Base-by-base conservation (phyloP, 1,284 basidiomycete species). In the Wolfiporia cocos region DNA sequence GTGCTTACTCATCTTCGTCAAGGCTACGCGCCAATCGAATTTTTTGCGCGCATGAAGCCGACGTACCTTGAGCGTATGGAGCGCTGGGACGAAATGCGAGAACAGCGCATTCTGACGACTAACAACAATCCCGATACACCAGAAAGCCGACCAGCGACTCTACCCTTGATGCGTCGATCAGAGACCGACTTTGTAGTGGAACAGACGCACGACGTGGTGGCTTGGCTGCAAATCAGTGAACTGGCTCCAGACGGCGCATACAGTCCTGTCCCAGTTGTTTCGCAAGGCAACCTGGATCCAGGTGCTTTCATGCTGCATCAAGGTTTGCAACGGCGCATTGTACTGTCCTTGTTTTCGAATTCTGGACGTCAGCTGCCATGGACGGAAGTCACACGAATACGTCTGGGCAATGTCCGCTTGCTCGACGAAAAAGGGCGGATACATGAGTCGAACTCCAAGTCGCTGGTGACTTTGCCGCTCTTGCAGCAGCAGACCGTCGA, bases 111-210 rank as follows among this genome's bases (percentile, higher is more conserved):
- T 30, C 47, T 43, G 15, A 51, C 37, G 37, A 61, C 18, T 23
- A 43, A 41, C 19, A 44, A 46, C 18, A 43, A 49, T 9, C 35
- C 51, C 3, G 43, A 43, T 19, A 50, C 58, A 0, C 52, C 60
- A 2, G 56, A 61, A 19, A 50, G 52, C 31, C 49, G 44, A 28
- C 54, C 60, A 3, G 62, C 70, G n/a, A 66, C 62, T 36, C 54
- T 75, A 19, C 81, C 81, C 15, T 70, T 71, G n/a, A 94, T 91
- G 85, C 81, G 90, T 26, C 79, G 91, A 20, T 89, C 91, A 18
- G 92, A 97, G 64, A 91, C 78, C 24, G 92, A 97, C 55, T 92
- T 97, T 53, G 77, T 95, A n/a, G 77, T 81, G 7, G 81, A 90
- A 48, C 88, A 97, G 61, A 68, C 71, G 20, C 94, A 99, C 64